phyloP scores from a whole-genome alignment of 768 basidiomycete species.

The Fomitopsis serialis region DNA sequence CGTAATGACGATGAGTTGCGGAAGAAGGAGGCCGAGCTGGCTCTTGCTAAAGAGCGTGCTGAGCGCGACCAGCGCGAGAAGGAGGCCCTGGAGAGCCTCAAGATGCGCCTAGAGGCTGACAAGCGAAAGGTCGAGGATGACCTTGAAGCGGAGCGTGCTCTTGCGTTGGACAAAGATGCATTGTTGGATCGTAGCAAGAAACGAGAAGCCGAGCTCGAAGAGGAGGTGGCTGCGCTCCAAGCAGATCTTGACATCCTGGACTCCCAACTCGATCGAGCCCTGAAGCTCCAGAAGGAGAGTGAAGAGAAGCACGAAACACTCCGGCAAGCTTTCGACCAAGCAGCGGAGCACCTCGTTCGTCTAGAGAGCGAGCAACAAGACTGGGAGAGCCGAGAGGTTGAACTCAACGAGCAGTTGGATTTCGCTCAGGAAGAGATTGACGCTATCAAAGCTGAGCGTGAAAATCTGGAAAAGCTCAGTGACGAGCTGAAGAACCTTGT shows the following conservation, averaged over 20 bases:
- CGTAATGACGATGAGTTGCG: conserved; percentile 88
- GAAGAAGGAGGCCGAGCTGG: conserved; percentile 80
- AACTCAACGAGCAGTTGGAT: conserved; percentile 52
- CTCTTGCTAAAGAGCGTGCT: conserved; percentile 75
- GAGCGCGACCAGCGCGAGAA: conserved; percentile 83
- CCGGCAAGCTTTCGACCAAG: conserved; percentile 71
- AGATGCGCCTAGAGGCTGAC: conserved; percentile 78
- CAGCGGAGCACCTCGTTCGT: conserved; percentile 79
- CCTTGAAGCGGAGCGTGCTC: conserved; percentile 74
- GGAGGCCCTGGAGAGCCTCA: conserved; percentile 71
- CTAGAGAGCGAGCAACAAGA: conserved; percentile 73
- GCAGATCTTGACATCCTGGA: conserved; percentile 80
- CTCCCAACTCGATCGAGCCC: conserved; percentile 76
- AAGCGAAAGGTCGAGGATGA: conserved; percentile 79
- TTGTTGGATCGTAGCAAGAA: conserved; percentile 80
- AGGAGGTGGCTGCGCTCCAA: conserved; percentile 77
- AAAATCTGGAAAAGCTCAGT: conserved; percentile 56
- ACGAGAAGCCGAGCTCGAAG: conserved; percentile 80
- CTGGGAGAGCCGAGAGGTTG: conserved; percentile 59
- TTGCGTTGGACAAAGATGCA: conserved; percentile 78
- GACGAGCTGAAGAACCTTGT: conserved; percentile 70
- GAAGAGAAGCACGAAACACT: conserved; percentile 75
- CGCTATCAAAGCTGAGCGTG: conserved; percentile 49
- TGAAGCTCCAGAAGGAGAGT: conserved; percentile 71
- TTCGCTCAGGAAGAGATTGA: conserved; percentile 57